A percentile compares a stretch with the other conserved stretches of the same genome.
Evolutionary conservation across 2,329 filamentous ascomycete genomes (phyloP).

Genomic region (Aureobasidium sp.): DNA sequence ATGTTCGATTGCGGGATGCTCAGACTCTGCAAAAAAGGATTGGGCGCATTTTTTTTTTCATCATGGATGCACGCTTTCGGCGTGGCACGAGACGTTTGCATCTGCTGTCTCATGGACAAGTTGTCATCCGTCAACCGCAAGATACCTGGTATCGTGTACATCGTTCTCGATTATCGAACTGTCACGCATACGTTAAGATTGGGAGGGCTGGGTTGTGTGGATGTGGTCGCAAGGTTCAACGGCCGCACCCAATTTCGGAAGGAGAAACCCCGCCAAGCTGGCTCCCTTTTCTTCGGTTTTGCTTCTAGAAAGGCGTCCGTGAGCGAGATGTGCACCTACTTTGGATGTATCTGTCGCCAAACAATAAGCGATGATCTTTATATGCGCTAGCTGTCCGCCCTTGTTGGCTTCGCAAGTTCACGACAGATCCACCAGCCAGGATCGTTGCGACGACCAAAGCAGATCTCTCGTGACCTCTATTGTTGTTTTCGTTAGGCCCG

Average conservation of each 20-base stretch:
- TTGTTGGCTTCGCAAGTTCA: not conserved
- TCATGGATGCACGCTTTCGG: conserved; percentile 13
- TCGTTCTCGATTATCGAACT: conserved; percentile 13
- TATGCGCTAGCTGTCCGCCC: not conserved
- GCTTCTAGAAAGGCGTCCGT: conserved; percentile 14
- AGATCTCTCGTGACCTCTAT: not conserved
- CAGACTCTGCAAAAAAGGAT: not conserved
- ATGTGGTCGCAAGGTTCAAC: conserved; percentile 12
- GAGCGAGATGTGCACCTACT: not conserved
- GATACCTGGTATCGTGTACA: conserved; percentile 1
- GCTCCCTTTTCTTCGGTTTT: conserved; percentile 11
- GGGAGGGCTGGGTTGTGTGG: conserved; percentile 12
- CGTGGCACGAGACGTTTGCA: conserved; percentile 14
- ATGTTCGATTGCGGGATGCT: conserved; percentile 15
- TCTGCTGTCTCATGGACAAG: conserved; percentile 13
- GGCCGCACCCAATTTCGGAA: conserved; percentile 12
- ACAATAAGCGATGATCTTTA: conserved; percentile 11
- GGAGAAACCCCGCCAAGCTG: conserved; percentile 5
- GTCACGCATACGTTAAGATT: conserved; percentile 11
- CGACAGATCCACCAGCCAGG: conserved; percentile 2
- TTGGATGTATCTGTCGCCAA: conserved; percentile 3
- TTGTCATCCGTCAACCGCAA: conserved; percentile 1
- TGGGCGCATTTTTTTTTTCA: not conserved
- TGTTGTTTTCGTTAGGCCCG: conserved; percentile 8
- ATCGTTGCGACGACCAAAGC: not conserved